phyloP scores from a whole-genome alignment of 345 rosid genomes.

The Balakata baccata region DNA sequence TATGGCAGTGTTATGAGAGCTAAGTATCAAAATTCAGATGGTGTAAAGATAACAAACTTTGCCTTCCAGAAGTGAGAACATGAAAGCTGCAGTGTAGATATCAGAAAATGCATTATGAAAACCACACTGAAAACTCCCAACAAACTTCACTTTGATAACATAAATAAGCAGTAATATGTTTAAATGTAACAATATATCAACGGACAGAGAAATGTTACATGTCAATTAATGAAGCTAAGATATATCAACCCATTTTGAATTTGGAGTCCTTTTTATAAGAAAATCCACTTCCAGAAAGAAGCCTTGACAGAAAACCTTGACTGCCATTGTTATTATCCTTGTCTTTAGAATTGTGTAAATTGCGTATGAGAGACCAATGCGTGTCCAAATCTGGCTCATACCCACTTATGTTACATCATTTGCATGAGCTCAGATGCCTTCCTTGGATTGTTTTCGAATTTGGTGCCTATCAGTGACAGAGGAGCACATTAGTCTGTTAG shows the following conservation, averaged over 20 bases:
- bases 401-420: slow-evolving; percentile 58
- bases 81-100: too few species aligned
- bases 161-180: too few species aligned
- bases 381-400: slow-evolving; percentile 63
- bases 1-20: too few species aligned
- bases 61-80: too few species aligned
- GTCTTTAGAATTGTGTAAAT: slow-evolving; percentile 41
- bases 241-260: slow-evolving; percentile 10
- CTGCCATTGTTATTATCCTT: slow-evolving; percentile 27
- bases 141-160: too few species aligned
- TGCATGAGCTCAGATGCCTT: slow-evolving; percentile 63
- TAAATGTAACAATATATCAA: too few species aligned
- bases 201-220: not conserved
- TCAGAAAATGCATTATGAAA: too few species aligned
- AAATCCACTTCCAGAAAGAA: slow-evolving; percentile 69
- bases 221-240: not conserved
- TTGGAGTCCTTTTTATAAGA: slow-evolving; percentile 20
- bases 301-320: slow-evolving; percentile 64
- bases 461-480: slow-evolving; percentile 47
- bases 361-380: slow-evolving; percentile 81
- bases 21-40: too few species aligned
- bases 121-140: too few species aligned
- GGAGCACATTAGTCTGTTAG: slow-evolving; percentile 50
- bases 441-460: slow-evolving; percentile 43
- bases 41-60: too few species aligned